Percentiles rank a stretch among this genome's conserved stretches.
Conservation (phyloP, 176 grass and related monocot genomes). For the Musa troglodytarum region DNA sequence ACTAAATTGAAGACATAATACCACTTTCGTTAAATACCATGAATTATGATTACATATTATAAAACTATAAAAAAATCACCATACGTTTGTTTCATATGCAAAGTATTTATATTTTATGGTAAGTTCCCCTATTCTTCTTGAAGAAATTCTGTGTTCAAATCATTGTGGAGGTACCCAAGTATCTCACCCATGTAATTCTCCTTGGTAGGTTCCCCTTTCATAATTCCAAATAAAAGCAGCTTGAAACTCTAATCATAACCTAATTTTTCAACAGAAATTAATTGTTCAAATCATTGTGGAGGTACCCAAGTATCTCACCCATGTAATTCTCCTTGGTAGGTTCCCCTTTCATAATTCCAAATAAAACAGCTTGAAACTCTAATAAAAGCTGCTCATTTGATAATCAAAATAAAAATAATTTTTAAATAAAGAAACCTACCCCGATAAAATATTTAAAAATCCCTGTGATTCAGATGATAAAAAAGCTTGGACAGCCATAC, state of each 20-base stretch:
- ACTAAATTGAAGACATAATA: no score
- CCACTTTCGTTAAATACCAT: not conserved
- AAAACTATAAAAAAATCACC: not conserved
- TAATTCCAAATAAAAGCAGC: no score
- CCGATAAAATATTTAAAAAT: constrained; percentile 72
- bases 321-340: no score
- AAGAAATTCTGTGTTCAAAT: not conserved
- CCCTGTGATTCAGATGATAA: constrained; percentile 39
- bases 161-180: no score
- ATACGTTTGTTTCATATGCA: not conserved
- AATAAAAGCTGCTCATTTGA: not conserved
- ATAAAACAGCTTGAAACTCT: not conserved
- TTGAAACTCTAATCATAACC: not conserved
- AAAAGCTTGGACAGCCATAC: constrained; percentile 95
- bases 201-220: no score
- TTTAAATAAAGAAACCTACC: constrained; percentile 35
- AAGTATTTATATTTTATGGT: not conserved
- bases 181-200: no score
- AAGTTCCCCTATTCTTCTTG: not conserved
- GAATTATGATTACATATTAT: not conserved
- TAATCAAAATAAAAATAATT: not conserved
- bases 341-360: no score
- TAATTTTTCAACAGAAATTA: not conserved
- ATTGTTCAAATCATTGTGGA: not conserved
- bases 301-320: no score